Percentiles rank a stretch among this genome's conserved stretches.
Conservation (phyloP, 2,329 filamentous ascomycete genomes). For the Microcyclospora pomicola region DNA sequence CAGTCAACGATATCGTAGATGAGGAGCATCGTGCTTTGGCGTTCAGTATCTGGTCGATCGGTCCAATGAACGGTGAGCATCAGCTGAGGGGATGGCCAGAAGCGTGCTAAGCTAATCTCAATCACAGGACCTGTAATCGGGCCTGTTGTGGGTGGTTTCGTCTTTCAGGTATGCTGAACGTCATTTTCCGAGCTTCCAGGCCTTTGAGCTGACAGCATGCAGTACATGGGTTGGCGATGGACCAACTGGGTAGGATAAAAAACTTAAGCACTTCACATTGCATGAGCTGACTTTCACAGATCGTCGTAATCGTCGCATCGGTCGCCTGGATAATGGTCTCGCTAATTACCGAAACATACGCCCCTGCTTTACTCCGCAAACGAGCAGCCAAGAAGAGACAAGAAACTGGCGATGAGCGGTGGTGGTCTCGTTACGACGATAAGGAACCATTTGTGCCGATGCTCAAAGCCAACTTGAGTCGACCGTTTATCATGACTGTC, state of each 20-base stretch:
- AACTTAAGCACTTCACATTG: conserved; percentile 7
- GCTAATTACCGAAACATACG: conserved; percentile 61
- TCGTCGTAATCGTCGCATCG: conserved; percentile 58
- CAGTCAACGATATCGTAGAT: conserved; percentile 67
- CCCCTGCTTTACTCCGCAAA: conserved; percentile 52
- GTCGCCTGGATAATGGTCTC: conserved; percentile 45
- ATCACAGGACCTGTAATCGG: conserved; percentile 32
- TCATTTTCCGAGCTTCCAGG: too few species aligned
- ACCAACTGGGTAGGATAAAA: conserved; percentile 49
- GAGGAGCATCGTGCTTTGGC: conserved; percentile 70
- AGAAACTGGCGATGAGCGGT: conserved; percentile 55
- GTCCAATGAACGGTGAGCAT: conserved; percentile 61
- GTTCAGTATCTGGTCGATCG: conserved; percentile 71
- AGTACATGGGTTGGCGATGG: conserved; percentile 79
- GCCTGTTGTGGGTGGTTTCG: conserved; percentile 68
- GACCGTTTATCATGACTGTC: conserved; percentile 63
- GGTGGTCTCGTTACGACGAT: conserved; percentile 71
- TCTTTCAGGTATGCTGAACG: conserved; percentile 30
- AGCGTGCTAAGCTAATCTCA: not conserved
- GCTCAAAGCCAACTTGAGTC: conserved; percentile 59
- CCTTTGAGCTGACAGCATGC: too few species aligned
- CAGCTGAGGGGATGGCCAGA: not conserved
- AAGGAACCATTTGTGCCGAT: conserved; percentile 50
- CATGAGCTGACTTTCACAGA: conserved; percentile 7
- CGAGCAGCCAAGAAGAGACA: conserved; percentile 52